Base-by-base conservation (phyloP, 768 basidiomycete genomes). In the Termitomyces sp. region DNA sequence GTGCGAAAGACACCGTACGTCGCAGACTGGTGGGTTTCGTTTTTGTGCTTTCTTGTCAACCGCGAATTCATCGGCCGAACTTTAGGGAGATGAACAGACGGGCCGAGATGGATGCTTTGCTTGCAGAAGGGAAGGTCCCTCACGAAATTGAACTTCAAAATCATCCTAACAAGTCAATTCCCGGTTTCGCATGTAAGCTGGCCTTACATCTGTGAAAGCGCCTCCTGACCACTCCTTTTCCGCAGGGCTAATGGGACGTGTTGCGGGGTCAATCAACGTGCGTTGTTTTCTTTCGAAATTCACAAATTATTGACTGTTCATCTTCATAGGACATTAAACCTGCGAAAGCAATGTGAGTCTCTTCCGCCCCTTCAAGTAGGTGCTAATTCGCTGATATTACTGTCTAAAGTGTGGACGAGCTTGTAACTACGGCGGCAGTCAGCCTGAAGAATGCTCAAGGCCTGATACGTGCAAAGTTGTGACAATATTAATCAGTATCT, bases 1-100 rank as follows among this genome's bases (percentile, higher is more conserved):
- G 92, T 94, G n/a, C 76, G 86, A 58, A 89, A 83, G 75, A 94
- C 93, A 0, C 81, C 86, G 1, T 96, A 94, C 71, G 84, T 95
- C 40, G 77, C 78, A 33, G 84, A 87, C 60, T 93, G 92, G 90
- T 87, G 63, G 18, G 78, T 68, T 3, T 38, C 58, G 57, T 22
- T 63, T 7, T 24, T 33, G 20, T 48, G 18, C 11, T 58, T 24
- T 48, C 11, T 24, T 35, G 13, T 9, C 15, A 53, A 20, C 18
- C 12, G 8, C 53, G 24, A 38, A 22, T 35, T 22, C 1, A 57
- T 46, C 40, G 13, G 57, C 49, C 13, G 1, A 33, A 39, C 3
- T 28, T 20, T 59, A 88, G 85, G 89, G 90, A 93, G 72, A 79
- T 80, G 9, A 80, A 75, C 39, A 78, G 89, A 59, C 79, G 78